Base-by-base conservation (phyloP, 1,284 basidiomycete genomes). In the Fomitopsis pinicola region DNA sequence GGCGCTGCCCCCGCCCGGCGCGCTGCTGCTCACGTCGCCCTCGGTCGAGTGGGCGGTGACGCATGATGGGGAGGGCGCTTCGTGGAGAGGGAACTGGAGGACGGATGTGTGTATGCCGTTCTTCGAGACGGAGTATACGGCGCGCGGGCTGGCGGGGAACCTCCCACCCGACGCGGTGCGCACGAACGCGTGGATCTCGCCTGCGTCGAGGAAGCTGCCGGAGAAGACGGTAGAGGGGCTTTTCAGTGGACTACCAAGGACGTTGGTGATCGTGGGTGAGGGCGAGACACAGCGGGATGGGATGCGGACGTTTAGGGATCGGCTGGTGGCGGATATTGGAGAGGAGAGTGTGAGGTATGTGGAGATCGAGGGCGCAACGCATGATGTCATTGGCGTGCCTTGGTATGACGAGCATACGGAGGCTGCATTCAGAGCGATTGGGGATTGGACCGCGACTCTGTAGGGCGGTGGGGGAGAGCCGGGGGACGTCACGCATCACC, bases 161-260 rank as follows among this genome's bases (percentile, higher is more conserved):
- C 55, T 70, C n/a, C 62, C 63, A 35, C 60, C 19, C 56, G 68
- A 76, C 33, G 75, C 76, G 17, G 73, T 53, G 15, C 55, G 76
- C 28, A 71, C 71, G 2, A 84, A 81, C 63, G 72, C 75, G 14
- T 87, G 85, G 66, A 77, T 87, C 33, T 86, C 84, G 1, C 85
- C 86, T 1, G 80, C 79, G 2, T 84, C 81, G 12, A 55, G 58
- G 6, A 45, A 57, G 60, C 57, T 63, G 2, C 62, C 68, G 9
- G 63, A 77, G 12, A 12, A 36, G 7, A 12, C 35, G 35, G 53
- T 42, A 48, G 68, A 74, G 50, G 59, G 65, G 55, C 40, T 68
- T 22, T 77, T 75, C 64, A 59, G 44, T n/a, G 67, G 70, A 8
- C 76, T 75, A 61, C 75, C 76, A 9, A 64, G 63, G 22, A 77